Conservation (phyloP, 495 filamentous ascomycete species). For the Penicillium argentinense region DNA sequence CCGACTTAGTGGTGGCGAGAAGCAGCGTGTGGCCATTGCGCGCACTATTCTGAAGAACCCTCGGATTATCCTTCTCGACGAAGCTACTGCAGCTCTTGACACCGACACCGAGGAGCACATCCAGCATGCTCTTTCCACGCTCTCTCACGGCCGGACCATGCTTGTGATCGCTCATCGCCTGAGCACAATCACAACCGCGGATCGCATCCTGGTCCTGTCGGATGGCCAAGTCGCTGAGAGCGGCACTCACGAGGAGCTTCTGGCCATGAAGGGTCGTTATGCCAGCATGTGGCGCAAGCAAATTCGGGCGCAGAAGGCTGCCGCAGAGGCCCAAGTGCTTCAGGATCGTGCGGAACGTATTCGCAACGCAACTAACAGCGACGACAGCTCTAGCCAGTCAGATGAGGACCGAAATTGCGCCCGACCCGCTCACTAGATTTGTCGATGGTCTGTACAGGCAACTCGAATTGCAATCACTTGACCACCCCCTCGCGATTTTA, state of each 20-base stretch:
- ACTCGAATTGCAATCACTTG: constrained; percentile 15
- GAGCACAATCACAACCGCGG: constrained; percentile 90
- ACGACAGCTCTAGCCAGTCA: constrained; percentile 54
- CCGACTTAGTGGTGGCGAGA: constrained; percentile 90
- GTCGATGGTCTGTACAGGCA: constrained; percentile 10
- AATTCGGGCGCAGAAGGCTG: constrained; percentile 81
- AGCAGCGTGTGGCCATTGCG: constrained; percentile 95
- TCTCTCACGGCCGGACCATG: constrained; percentile 82
- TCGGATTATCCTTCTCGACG: constrained; percentile 92
- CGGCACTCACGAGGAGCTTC: constrained; percentile 83
- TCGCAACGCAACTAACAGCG: constrained; percentile 44
- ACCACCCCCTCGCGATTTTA: constrained; percentile 22
- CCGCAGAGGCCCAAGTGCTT: constrained; percentile 66
- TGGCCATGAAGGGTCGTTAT: constrained; percentile 76
- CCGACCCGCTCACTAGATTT: constrained; percentile 23
- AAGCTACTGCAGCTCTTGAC: constrained; percentile 93
- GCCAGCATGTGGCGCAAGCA: constrained; percentile 96
- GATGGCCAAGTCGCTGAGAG: constrained; percentile 79
- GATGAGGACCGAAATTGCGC: constrained; percentile 47
- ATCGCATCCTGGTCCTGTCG: constrained; percentile 92
- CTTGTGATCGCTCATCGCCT: constrained; percentile 84
- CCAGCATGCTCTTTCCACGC: constrained; percentile 75
- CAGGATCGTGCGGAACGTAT: constrained; percentile 47
- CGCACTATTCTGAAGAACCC: constrained; percentile 95
- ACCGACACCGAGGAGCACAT: constrained; percentile 97